These are phyloP conservation scores for Ogataea pini DNA, from an alignment of 805 yeast species.

Conservation along the genomic window DNA sequence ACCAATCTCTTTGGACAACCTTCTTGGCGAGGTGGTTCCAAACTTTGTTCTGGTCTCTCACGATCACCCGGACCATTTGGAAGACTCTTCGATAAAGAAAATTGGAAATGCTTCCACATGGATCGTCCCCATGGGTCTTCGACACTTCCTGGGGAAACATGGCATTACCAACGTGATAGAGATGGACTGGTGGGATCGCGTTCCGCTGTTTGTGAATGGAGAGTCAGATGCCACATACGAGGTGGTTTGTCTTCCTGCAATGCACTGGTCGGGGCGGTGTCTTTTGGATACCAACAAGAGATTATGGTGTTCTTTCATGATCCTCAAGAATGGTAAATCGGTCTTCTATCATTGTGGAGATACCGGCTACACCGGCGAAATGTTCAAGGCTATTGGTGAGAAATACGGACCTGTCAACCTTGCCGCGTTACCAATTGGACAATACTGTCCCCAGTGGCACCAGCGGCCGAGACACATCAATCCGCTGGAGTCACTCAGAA, in stretches of 20 bases:
- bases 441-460: conserved; percentile 94
- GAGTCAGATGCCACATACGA: conserved; percentile 52
- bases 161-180: conserved; percentile 69
- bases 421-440: conserved; percentile 89
- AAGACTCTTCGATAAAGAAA: conserved; percentile 53
- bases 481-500: conserved; percentile 73
- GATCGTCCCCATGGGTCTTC: conserved; percentile 86
- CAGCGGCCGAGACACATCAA: conserved; percentile 85
- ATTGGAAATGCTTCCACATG: conserved; percentile 68
- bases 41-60: conserved; percentile 82
- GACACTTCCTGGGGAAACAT: conserved; percentile 52
- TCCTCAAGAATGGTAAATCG: conserved; percentile 67
- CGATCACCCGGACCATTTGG: conserved; percentile 95
- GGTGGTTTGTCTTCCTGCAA: conserved; percentile 86
- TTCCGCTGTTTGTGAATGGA: conserved; percentile 36
- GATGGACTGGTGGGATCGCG: conserved; percentile 90
- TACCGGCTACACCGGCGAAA: conserved; percentile 80
- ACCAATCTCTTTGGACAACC: conserved; percentile 63
- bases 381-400: conserved; percentile 66
- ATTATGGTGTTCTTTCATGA: conserved; percentile 85
- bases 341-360: conserved; percentile 92
- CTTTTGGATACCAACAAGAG: conserved; percentile 78
- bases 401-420: conserved; percentile 64
- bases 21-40: conserved; percentile 46
- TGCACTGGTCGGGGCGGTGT: conserved; percentile 95